Base-by-base conservation (phyloP, 1,284 basidiomycete genomes). In the Puccinia horiana region DNA sequence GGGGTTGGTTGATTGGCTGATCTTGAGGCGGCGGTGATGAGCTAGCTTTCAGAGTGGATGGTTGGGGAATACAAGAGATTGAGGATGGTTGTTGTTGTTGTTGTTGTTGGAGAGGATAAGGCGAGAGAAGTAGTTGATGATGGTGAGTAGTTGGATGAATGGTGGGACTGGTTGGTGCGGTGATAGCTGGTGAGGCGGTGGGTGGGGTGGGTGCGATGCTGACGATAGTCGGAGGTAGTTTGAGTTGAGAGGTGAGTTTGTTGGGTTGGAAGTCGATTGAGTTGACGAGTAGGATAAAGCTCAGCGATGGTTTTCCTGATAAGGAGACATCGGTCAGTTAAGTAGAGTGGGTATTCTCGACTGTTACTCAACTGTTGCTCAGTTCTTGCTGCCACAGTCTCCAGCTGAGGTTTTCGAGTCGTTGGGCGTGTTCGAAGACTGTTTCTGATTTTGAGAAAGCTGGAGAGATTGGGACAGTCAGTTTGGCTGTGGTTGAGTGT, bases 341-440 rank as follows among this genome's bases (percentile, higher is more conserved):
- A n/a, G n/a, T n/a, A n/a, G n/a, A n/a, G n/a, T n/a, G n/a, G n/a
- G n/a, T n/a, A n/a, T n/a, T n/a, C n/a, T n/a, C n/a, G n/a, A n/a
- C n/a, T n/a, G n/a, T n/a, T n/a, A n/a, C n/a, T n/a, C n/a, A n/a
- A 49, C 20, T 58, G 61, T 44, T 40, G 6, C 40, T 63, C 16
- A 63, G 32, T 65, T 78, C 63, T 52, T 58, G 40, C 37, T 78
- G 76, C 76, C 76, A 78, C 4, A 78, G 47, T 69, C 76, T 47
- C 76, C 76, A 78, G 58, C 61, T 78, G n/a, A 78, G 58, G 58
- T 78, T 78, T 69, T 78, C 76, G 2, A 78, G 29, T 26, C 76
- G 76, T 52, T 78, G 35, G 35, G 58, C 76, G 37, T 78, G 40
- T n/a, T 61, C 44, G 49, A 78, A 42, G 29, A 78, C 26, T 23